Evolutionary conservation across 2,329 filamentous ascomycete genomes (phyloP).

Genomic region (Trichothecium roseum): DNA sequence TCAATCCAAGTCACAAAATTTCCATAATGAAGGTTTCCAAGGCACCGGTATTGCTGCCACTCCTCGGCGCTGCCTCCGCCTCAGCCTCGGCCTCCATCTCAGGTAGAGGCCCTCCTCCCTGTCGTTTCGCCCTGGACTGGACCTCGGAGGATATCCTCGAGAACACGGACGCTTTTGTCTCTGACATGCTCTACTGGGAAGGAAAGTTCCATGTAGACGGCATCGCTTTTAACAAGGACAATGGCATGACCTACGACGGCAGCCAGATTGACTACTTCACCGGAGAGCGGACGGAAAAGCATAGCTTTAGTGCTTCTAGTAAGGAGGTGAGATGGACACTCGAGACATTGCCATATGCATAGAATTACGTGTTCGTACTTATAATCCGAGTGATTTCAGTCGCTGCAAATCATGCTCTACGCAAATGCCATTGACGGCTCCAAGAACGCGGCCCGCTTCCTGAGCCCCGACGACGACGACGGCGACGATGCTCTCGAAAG

Average conservation of each 20-base stretch:
- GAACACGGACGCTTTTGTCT: conserved; percentile 19
- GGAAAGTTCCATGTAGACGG: conserved; percentile 31
- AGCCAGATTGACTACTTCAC: conserved; percentile 25
- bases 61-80: neutral
- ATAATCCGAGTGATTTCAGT: conserved; percentile 13
- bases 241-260: conserved; percentile 31
- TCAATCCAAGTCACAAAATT: no score
- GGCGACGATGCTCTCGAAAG: no score
- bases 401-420: conserved; percentile 32
- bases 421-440: conserved; percentile 27
- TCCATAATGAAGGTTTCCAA: conserved; percentile 2
- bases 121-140: conserved; percentile 19
- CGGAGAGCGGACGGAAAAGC: conserved; percentile 21
- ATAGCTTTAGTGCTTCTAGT: conserved; percentile 28
- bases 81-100: conserved; percentile 1
- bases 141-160: conserved; percentile 16
- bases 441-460: conserved; percentile 24
- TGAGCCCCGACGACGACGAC: conserved; percentile 22
- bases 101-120: conserved; percentile 13
- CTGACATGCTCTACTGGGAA: conserved; percentile 30
- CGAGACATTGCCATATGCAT: no score
- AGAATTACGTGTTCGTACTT: no score
- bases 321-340: conserved; percentile 16
- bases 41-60: neutral
- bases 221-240: conserved; percentile 26